Conservation (phyloP, 371 early-diverging fungal species). For the Catenaria anguillulae region DNA sequence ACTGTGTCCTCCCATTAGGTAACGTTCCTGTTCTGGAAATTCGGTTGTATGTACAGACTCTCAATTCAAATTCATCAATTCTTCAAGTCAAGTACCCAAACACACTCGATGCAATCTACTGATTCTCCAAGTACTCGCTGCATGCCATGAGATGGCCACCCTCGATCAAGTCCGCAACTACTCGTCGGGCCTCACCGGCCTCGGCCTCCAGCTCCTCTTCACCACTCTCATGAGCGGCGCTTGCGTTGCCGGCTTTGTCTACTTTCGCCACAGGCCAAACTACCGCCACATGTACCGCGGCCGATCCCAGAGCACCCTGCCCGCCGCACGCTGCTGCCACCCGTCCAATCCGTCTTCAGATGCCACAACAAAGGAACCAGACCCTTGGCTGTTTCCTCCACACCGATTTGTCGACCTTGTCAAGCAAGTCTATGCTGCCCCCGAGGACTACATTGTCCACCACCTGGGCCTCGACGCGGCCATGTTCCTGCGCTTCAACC, state of each 20-base stretch:
- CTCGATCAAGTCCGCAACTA: neutral
- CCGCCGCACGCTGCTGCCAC: neutral
- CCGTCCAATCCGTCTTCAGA: too few relatives aligned
- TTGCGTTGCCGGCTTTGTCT: neutral
- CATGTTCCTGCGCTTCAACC: conserved; percentile 5
- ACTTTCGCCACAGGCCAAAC: neutral
- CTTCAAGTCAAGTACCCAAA: too few relatives aligned
- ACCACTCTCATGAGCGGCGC: neutral
- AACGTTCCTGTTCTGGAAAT: too few relatives aligned
- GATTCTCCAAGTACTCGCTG: too few relatives aligned
- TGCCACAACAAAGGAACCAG: neutral
- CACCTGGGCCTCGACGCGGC: neutral
- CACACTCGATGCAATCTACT: too few relatives aligned
- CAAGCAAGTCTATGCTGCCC: too few relatives aligned
- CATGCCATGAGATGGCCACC: conserved; percentile 1
- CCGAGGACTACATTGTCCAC: neutral
- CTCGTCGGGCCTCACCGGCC: neutral
- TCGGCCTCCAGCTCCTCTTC: neutral
- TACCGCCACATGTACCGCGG: neutral
- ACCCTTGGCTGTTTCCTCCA: neutral
- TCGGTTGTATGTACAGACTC: too few relatives aligned
- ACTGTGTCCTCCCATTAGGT: too few relatives aligned
- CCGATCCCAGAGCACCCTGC: neutral
- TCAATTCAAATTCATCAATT: too few relatives aligned
- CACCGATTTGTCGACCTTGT: too few relatives aligned